Percentiles rank a stretch among this genome's conserved stretches.
phyloP scores from a whole-genome alignment of 495 filamentous ascomycete species.

The Recurvomyces mirabilis region DNA sequence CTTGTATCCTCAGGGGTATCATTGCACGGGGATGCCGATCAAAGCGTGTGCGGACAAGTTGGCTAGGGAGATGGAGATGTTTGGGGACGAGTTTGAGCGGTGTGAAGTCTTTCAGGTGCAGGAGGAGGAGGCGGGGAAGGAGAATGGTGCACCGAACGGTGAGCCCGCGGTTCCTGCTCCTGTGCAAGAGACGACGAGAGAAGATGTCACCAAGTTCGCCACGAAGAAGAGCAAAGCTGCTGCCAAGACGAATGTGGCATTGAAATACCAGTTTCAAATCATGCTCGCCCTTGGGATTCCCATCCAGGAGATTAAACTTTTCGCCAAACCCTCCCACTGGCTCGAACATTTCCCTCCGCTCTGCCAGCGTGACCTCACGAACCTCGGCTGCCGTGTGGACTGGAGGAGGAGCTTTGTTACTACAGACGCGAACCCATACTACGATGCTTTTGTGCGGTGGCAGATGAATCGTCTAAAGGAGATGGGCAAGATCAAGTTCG shows the following conservation, averaged over 20 bases:
- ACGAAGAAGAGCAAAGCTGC: constrained; percentile 92
- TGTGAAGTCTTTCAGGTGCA: constrained; percentile 38
- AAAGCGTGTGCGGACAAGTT: constrained; percentile 96
- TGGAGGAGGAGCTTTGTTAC: constrained; percentile 89
- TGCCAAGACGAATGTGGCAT: constrained; percentile 70
- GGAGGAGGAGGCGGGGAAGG: constrained; percentile 58
- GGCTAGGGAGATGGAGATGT: constrained; percentile 73
- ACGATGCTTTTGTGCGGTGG: constrained; percentile 91
- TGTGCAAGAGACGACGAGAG: constrained; percentile 48
- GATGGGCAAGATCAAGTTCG: constrained; percentile 86
- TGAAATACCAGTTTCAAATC: constrained; percentile 83
- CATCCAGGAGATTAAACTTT: constrained; percentile 75
- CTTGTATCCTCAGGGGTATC: constrained; percentile 84
- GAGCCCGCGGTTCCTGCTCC: constrained; percentile 40
- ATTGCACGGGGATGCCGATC: constrained; percentile 97
- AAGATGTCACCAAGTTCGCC: constrained; percentile 81
- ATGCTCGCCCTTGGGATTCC: constrained; percentile 80
- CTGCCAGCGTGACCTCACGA: constrained; percentile 67
- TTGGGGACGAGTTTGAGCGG: constrained; percentile 74
- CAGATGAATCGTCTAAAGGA: constrained; percentile 91
- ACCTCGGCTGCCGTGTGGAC: constrained; percentile 76
- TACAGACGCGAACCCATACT: constrained; percentile 95
- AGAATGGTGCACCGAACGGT: constrained; percentile 45
- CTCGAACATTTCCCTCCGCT: constrained; percentile 77
- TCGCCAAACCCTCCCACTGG: constrained; percentile 82